phyloP scores from a whole-genome alignment of 2,329 filamentous ascomycete species.

The Ramularia endophylla region DNA sequence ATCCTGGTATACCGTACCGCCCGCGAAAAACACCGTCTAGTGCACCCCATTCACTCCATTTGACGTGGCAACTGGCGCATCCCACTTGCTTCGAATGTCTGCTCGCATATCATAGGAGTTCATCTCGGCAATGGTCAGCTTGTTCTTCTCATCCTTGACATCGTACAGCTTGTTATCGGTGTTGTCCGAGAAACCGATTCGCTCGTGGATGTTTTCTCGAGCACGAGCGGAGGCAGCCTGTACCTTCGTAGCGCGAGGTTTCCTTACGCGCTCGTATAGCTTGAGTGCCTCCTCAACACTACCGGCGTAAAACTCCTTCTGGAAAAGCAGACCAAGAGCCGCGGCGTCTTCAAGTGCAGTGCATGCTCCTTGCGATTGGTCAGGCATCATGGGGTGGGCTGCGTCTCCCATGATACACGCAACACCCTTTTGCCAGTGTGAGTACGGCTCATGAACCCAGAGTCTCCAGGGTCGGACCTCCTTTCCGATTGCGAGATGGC shows the following conservation, averaged over 20 bases:
- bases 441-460: slow-evolving; percentile 60
- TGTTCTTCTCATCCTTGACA: slow-evolving; percentile 55
- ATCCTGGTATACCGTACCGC: no score
- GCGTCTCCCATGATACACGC: slow-evolving; percentile 61
- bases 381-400: slow-evolving; percentile 58
- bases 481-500: slow-evolving; percentile 53
- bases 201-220: slow-evolving; percentile 35
- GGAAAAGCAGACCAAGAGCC: slow-evolving; percentile 57
- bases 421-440: slow-evolving; percentile 47
- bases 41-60: slow-evolving; percentile 6
- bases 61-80: slow-evolving; percentile 3
- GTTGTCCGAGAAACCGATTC: slow-evolving; percentile 55
- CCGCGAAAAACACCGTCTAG: no score
- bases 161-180: slow-evolving; percentile 53
- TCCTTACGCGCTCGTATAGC: slow-evolving; percentile 33
- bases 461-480: slow-evolving; percentile 62
- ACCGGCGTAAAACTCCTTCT: slow-evolving; percentile 37
- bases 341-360: slow-evolving; percentile 64
- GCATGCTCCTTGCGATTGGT: slow-evolving; percentile 64
- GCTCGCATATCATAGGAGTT: slow-evolving; percentile 46
- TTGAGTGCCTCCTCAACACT: slow-evolving; percentile 29
- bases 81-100: slow-evolving; percentile 20
- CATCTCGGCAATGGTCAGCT: slow-evolving; percentile 65
- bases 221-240: slow-evolving; percentile 33
- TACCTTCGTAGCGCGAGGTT: slow-evolving; percentile 34